Evolutionary conservation across 140 eudicot genomes (phyloP).

Genomic region (Oenanthe javanica): DNA sequence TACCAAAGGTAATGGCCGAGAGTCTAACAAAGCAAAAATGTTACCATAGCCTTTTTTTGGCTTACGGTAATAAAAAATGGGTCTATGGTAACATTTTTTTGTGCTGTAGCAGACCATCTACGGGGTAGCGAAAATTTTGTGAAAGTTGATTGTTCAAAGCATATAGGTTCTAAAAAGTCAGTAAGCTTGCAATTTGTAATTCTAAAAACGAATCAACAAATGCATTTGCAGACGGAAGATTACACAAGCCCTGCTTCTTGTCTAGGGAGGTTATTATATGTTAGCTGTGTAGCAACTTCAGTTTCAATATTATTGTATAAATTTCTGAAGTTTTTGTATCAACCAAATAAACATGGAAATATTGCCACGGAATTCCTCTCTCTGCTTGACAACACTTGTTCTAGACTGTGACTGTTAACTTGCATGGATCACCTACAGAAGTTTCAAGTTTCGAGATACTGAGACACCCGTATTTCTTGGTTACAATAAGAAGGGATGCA

Average conservation of each 20-base stretch:
- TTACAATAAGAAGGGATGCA: background rate
- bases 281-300: conserved; percentile 11
- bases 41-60: too few species aligned
- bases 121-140: background rate
- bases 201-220: background rate
- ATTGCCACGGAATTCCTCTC: conserved; percentile 5
- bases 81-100: too few species aligned
- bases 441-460: background rate
- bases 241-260: conserved; percentile 6
- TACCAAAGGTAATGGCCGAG: too few species aligned
- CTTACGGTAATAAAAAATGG: too few species aligned
- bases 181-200: background rate
- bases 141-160: background rate
- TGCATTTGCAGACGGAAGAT: conserved; percentile 1
- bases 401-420: background rate
- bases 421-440: background rate
- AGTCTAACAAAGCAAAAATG: too few species aligned
- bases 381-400: background rate
- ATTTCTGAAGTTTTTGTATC: background rate
- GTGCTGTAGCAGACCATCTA: too few species aligned
- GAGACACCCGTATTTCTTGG: background rate
- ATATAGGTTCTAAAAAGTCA: conserved; percentile 12
- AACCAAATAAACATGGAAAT: background rate
- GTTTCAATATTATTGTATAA: background rate
- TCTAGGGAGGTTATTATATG: background rate